phyloP scores from a whole-genome alignment of 1,284 basidiomycete genomes.

The Fomitiporia mediterranea region DNA sequence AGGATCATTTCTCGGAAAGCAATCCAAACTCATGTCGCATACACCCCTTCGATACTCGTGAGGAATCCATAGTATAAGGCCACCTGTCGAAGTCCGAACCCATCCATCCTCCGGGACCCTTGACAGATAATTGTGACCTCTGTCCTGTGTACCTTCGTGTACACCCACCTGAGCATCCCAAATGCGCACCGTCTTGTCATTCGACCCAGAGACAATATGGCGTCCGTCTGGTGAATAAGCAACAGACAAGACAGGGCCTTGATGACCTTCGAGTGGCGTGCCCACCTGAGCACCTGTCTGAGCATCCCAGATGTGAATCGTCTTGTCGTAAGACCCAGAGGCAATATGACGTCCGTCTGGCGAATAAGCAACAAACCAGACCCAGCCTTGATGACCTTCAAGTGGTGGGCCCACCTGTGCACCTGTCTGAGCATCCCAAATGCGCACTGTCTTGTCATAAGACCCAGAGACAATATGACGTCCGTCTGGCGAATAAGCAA shows the following conservation, averaged over 20 bases:
- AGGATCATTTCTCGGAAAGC: background rate
- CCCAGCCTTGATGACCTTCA: too few relatives aligned
- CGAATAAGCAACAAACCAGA: slow-evolving; percentile 22
- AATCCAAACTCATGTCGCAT: background rate
- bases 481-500: slow-evolving; percentile 5
- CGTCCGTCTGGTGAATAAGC: slow-evolving; percentile 13
- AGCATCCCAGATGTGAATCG: slow-evolving; percentile 23
- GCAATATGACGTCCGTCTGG: slow-evolving; percentile 18
- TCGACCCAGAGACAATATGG: slow-evolving; percentile 11
- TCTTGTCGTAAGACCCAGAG: slow-evolving; percentile 19
- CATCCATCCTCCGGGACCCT: background rate
- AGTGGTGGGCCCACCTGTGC: slow-evolving; percentile 7
- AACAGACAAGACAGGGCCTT: slow-evolving; percentile 15
- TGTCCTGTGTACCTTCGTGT: background rate
- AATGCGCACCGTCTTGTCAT: background rate
- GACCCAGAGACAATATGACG: slow-evolving; percentile 6
- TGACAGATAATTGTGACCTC: background rate
- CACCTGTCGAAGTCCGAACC: background rate
- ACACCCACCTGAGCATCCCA: slow-evolving; percentile 8
- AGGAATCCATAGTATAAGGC: background rate
- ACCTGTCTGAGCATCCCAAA: slow-evolving; percentile 13
- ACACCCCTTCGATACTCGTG: slow-evolving; percentile 1
- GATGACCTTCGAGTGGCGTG: slow-evolving; percentile 18
- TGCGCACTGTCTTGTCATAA: background rate
- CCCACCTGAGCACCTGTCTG: slow-evolving; percentile 5